Base-by-base conservation (phyloP, 2,329 filamentous ascomycete genomes). In the Cladosporium sp. region DNA sequence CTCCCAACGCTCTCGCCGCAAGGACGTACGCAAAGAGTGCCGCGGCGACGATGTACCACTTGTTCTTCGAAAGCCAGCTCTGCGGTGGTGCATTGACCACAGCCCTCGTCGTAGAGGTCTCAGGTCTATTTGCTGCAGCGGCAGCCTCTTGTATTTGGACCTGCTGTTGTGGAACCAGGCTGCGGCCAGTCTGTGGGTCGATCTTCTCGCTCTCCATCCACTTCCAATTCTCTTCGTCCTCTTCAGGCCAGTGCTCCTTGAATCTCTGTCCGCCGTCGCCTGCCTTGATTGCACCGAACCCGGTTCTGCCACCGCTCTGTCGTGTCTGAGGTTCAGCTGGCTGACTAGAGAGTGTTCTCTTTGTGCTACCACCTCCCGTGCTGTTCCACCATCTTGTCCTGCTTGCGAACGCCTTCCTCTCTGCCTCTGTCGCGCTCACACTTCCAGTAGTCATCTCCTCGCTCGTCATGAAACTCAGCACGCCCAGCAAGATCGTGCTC, bases 391-490 rank as follows among this genome's bases (percentile, higher is more conserved):
- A 99, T 64, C 92, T 84, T 18, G 92, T 92, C 68, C 91, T 86
- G 28, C 86, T 84, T 0, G 95, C 93, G 59, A 93, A 87, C 73
- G 90, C 86, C 77, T 88, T 90, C 68, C 94, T 87, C 82, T 98
- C 93, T 3, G 86, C 83, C 59, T 92, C 87, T 0, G 87, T 90
- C 21, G 89, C 92, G 6, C 90, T 89, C 34, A 99, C 87, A 34
- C 90, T 93, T 2, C 95, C 95, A 0, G 95, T 98, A 0, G 95
- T 99, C 91, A 98, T 97, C 82, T 99, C 95, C 76, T 99, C 94
- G 71, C 92, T 92, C 2, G 94, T 98, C 95, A 99, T 99, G 80
- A 99, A 99, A 47, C 91, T 96, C 69, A 98, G 83, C 32, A 99
- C 86, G 11, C 95, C 95, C 65, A 96, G 96, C 18, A 99, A 83